Evolutionary conservation across 352 stramenopile species (phyloP).

Genomic region (Pythium monospermum): DNA sequence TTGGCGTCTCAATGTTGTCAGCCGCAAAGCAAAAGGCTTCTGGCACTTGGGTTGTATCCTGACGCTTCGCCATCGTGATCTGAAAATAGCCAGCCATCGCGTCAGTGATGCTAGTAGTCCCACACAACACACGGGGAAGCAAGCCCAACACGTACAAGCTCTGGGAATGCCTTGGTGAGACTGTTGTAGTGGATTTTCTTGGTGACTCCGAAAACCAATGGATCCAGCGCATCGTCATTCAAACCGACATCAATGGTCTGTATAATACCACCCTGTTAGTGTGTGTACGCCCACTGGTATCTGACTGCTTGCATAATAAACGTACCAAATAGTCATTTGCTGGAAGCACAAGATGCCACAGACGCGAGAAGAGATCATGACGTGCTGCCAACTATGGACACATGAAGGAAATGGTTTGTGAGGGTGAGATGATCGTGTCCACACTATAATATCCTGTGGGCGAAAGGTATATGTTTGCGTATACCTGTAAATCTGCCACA

Average conservation of each 20-base stretch:
- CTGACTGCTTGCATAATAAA: neutral
- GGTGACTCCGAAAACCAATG: conserved; percentile 62
- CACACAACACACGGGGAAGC: neutral
- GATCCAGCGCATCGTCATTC: conserved; percentile 50
- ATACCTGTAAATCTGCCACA: conserved; percentile 56
- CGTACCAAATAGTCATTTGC: conserved; percentile 49
- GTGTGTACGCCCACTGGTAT: neutral
- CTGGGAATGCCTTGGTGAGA: conserved; percentile 63
- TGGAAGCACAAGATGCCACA: conserved; percentile 44
- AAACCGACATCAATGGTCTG: conserved; percentile 71
- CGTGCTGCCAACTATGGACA: conserved; percentile 37
- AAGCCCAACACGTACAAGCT: conserved; percentile 54
- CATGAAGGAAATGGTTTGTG: neutral
- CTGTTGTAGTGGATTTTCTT: conserved; percentile 72
- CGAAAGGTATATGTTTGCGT: no score
- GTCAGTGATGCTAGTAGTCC: neutral
- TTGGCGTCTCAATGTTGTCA: conserved; percentile 61
- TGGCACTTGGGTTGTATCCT: conserved; percentile 47
- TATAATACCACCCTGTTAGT: neutral
- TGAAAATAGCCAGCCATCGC: conserved; percentile 12
- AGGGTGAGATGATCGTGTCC: no score
- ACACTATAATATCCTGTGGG: no score
- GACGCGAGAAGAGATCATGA: conserved; percentile 57
- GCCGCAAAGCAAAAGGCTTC: conserved; percentile 60
- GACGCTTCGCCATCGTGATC: conserved; percentile 63